phyloP scores from a whole-genome alignment of 2,329 filamentous ascomycete species.

The Fusarium nodosum region DNA sequence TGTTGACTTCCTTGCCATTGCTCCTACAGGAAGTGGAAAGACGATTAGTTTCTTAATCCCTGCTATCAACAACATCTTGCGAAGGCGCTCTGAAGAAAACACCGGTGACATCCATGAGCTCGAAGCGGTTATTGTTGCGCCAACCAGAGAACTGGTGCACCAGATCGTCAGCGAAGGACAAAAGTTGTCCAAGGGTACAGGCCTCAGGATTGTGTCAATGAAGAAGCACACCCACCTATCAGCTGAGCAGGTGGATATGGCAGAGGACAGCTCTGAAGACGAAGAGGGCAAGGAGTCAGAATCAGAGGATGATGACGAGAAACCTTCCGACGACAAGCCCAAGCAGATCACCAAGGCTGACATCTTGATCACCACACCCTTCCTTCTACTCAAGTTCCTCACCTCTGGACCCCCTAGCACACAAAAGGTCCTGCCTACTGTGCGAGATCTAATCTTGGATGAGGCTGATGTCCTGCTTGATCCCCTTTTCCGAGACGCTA shows the following conservation, averaged over 20 bases:
- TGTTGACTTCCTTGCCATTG: constrained; percentile 87
- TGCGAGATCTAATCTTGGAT: constrained; percentile 84
- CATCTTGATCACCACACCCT: constrained; percentile 59
- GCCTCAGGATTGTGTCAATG: constrained; percentile 84
- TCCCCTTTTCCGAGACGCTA: constrained; percentile 90
- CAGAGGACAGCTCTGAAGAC: constrained; percentile 57
- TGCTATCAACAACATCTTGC: constrained; percentile 80
- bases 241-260: constrained; percentile 58
- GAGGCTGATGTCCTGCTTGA: constrained; percentile 97
- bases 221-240: constrained; percentile 84
- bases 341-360: constrained; percentile 55
- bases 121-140: constrained; percentile 79
- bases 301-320: constrained; percentile 53
- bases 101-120: constrained; percentile 61
- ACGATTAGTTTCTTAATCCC: constrained; percentile 94
- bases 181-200: constrained; percentile 82
- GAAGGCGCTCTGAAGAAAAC: constrained; percentile 64
- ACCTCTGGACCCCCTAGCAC: constrained; percentile 59
- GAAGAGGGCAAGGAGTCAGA: constrained; percentile 57
- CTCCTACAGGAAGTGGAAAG: constrained; percentile 96
- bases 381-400: constrained; percentile 82
- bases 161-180: constrained; percentile 89
- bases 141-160: constrained; percentile 81
- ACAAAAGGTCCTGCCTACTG: constrained; percentile 70
- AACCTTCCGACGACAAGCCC: constrained; percentile 42